Evolutionary conservation across 208 protist genomes (phyloP).

Genomic region (Wallacemonas collosoma): DNA sequence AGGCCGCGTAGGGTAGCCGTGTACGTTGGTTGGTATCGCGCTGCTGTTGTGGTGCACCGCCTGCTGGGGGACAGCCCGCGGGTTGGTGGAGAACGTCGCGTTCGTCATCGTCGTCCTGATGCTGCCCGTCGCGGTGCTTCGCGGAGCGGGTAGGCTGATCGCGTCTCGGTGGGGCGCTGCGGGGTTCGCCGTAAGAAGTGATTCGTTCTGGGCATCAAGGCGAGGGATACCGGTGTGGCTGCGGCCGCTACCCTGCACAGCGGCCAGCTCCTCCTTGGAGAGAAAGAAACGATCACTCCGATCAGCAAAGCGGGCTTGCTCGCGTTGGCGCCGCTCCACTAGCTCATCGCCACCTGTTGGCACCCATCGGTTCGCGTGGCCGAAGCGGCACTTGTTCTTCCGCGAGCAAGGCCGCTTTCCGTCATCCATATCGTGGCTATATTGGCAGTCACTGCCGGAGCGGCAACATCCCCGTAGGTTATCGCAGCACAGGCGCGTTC

Average conservation of each 20-base stretch:
- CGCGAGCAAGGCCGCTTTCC: conserved; percentile 65
- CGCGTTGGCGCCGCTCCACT: conserved; percentile 1
- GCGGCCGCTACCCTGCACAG: conserved; percentile 16
- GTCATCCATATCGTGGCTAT: conserved; percentile 75
- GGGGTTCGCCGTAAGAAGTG: neutral
- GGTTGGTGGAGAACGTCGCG: conserved; percentile 12
- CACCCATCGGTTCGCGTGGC: conserved; percentile 68
- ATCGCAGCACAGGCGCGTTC: conserved; percentile 71
- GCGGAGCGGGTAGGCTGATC: neutral
- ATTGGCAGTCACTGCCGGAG: conserved; percentile 47
- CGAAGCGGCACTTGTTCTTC: conserved; percentile 53
- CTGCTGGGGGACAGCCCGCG: neutral
- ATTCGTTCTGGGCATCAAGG: conserved; percentile 15
- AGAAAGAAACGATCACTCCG: conserved; percentile 15
- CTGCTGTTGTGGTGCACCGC: neutral
- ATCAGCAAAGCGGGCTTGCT: conserved; percentile 3
- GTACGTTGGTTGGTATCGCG: neutral
- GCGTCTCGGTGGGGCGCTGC: no score
- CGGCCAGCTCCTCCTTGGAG: conserved; percentile 18
- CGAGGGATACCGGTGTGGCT: conserved; percentile 36
- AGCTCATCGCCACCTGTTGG: conserved; percentile 31
- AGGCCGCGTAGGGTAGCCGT: neutral
- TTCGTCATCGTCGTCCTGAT: neutral
- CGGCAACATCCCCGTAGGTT: conserved; percentile 47
- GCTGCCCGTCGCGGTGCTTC: neutral